Base-by-base conservation (phyloP, 2,329 filamentous ascomycete genomes). In the Chaetomiaceae sp. region DNA sequence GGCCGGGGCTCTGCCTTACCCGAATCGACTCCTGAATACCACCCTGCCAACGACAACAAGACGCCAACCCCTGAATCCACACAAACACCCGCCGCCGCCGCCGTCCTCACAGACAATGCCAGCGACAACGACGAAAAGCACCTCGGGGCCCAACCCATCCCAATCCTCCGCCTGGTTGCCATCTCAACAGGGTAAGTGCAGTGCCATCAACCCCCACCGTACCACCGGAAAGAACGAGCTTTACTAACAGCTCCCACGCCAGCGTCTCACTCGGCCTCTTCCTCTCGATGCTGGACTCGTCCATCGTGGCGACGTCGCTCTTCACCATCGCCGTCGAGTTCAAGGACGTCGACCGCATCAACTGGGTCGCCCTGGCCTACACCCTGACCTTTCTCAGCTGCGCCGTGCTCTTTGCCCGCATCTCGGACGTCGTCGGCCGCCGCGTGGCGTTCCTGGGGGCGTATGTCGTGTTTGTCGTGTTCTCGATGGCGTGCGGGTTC, bases 281-380 rank as follows among this genome's bases (percentile, higher is more conserved):
- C 47, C 70, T 83, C 42, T 76, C 80, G 23, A 73, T 81, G 58
- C 62, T 82, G n/a, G 79, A 83, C 61, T 74, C 75, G 1, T 79
- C 79, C 3, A 82, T 83, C 33, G 75, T 83, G 1, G 78, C 79
- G 1, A 82, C 79, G 12, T 76, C 76, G 39, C 63, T 83, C 9
- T 76, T 76, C 58, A 69, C 69, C n/a, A 82, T 83, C 41, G 75
- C 74, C 2, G 61, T 60, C 14, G 76, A 83, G 4, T 77, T 83
- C 41, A 50, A 70, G 10, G 67, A 70, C 13, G 57, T 76, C 3
- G 63, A 68, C 10, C 60, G 58, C 3, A 69, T 78, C 47, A 80
- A 77, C 58, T 79, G 76, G 76, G 71, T 81, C 0, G 76, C 76
- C 0, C 66, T 83, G 33, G 68, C 76, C 6, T 82, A 81, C 56